These are phyloP conservation scores for Adiantum capillusveneris DNA, from an alignment of 75 land plant genomes.

Conservation along the genomic window DNA sequence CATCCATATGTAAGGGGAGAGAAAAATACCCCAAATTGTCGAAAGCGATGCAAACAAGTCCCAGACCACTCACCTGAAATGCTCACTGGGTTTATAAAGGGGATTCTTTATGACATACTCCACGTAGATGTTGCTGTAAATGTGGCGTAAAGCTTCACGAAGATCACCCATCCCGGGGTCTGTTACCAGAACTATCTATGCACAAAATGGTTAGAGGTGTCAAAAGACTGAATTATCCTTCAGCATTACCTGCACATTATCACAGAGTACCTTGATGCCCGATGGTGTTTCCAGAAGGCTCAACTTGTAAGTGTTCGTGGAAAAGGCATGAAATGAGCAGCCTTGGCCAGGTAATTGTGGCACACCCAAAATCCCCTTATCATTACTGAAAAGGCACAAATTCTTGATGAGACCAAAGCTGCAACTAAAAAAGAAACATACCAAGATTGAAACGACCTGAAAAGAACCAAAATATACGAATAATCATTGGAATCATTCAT, in stretches of 20 bases:
- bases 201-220: too few relatives aligned
- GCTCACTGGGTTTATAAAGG: conserved; percentile 78
- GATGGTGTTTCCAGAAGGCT: conserved; percentile 95
- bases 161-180: conserved; percentile 86
- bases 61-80: conserved; percentile 45
- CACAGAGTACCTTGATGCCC: conserved; percentile 75
- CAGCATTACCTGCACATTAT: too few relatives aligned
- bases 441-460: too few relatives aligned
- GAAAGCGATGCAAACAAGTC: neutral
- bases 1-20: neutral
- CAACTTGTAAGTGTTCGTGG: conserved; percentile 94
- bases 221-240: too few relatives aligned
- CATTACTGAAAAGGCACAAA: conserved; percentile 36
- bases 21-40: neutral
- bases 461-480: too few relatives aligned
- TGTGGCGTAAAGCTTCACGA: conserved; percentile 75
- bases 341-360: conserved; percentile 89
- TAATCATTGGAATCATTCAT: too few relatives aligned
- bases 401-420: too few relatives aligned
- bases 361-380: conserved; percentile 82
- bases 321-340: conserved; percentile 90
- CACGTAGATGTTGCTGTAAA: conserved; percentile 89
- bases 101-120: conserved; percentile 98
- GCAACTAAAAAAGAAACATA: too few relatives aligned
- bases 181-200: conserved; percentile 80